A percentile compares a stretch with the other conserved stretches of the same genome.
phyloP scores from a whole-genome alignment of 208 protist genomes.

The Angomonas deanei region DNA sequence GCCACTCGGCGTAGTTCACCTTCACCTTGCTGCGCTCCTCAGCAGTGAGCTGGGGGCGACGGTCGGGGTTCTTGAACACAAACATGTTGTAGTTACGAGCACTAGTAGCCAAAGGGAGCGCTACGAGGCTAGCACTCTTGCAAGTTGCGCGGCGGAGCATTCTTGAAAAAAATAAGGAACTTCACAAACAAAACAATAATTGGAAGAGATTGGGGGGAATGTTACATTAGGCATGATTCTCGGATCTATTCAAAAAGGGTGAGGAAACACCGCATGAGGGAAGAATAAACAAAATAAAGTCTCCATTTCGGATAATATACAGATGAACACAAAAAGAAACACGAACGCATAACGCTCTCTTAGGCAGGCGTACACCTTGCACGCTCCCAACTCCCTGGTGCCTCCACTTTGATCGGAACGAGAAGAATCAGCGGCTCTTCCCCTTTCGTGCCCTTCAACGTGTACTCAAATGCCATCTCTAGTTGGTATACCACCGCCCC shows the following conservation, averaged over 20 bases:
- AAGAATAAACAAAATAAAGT: too few species aligned
- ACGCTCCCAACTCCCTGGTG: too few species aligned
- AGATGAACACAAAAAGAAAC: too few species aligned
- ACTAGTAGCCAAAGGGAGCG: constrained; percentile 30
- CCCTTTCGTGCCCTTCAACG: too few species aligned
- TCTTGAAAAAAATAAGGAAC: neutral
- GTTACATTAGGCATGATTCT: too few species aligned
- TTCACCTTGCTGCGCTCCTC: constrained; percentile 85
- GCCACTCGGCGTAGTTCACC: constrained; percentile 88
- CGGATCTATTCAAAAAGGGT: too few species aligned
- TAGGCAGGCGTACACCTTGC: too few species aligned
- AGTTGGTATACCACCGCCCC: neutral
- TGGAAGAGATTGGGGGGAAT: neutral
- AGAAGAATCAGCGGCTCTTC: too few species aligned
- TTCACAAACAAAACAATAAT: neutral
- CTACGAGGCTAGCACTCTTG: constrained; percentile 31
- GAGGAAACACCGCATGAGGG: too few species aligned
- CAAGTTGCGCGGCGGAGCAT: constrained; percentile 68
- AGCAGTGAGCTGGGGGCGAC: constrained; percentile 80
- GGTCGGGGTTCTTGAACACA: constrained; percentile 83
- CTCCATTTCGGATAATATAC: too few species aligned
- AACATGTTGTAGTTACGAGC: constrained; percentile 80
- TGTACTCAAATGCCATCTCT: neutral
- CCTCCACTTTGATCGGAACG: too few species aligned
- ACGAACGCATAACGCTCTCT: too few species aligned